phyloP scores from a whole-genome alignment of 345 rosid species.

The Ceriops decandra region DNA sequence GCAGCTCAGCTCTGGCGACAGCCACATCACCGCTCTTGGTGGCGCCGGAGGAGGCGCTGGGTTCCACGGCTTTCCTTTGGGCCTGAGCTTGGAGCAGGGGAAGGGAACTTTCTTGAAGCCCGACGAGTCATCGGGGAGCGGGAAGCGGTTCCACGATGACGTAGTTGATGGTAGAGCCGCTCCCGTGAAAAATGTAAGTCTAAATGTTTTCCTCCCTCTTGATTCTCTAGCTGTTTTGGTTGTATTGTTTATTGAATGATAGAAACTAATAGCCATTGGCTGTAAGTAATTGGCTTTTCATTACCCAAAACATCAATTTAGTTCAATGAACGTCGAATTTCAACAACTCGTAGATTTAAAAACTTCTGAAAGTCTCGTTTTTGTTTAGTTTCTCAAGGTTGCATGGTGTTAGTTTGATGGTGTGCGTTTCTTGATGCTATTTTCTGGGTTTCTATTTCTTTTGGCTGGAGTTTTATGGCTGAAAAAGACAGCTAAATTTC shows the following conservation, averaged over 20 bases:
- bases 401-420: background rate
- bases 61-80: conserved; percentile 82
- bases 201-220: background rate
- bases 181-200: conserved; percentile 68
- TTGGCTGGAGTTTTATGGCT: too few species aligned
- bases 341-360: too few species aligned
- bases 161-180: conserved; percentile 61
- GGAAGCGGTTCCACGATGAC: conserved; percentile 74
- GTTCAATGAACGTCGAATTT: too few species aligned
- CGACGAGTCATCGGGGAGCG: conserved; percentile 74
- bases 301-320: too few species aligned
- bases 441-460: background rate
- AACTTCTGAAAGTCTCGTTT: background rate
- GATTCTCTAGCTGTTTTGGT: background rate
- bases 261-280: background rate
- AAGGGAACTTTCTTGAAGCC: conserved; percentile 78
- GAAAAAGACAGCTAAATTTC: background rate
- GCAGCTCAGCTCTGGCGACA: conserved; percentile 78
- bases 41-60: conserved; percentile 41
- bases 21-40: conserved; percentile 45
- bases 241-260: background rate
- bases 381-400: background rate
- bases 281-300: background rate
- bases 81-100: conserved; percentile 87
- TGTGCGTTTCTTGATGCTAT: background rate